phyloP scores from a whole-genome alignment of 768 basidiomycete species.

The Trametopsis cervina region DNA sequence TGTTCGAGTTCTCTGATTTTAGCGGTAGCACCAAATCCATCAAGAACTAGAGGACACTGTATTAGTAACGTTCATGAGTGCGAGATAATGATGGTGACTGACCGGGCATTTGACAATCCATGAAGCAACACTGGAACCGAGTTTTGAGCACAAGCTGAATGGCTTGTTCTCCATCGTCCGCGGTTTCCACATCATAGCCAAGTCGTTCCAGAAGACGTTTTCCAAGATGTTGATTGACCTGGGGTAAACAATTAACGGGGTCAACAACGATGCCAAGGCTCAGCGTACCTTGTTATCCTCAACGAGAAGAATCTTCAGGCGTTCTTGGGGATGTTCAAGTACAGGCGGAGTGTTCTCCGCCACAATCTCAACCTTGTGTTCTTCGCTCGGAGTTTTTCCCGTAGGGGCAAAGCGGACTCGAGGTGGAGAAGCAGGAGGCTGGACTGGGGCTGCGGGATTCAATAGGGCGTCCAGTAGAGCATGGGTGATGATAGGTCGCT shows the following conservation, averaged over 20 bases:
- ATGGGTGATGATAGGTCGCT: slow-evolving; percentile 23
- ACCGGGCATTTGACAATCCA: slow-evolving; percentile 23
- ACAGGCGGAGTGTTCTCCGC: not conserved
- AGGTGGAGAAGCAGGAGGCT: slow-evolving; percentile 7
- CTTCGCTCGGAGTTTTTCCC: slow-evolving; percentile 4
- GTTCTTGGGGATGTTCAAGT: not conserved
- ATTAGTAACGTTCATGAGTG: not conserved
- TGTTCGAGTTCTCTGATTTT: slow-evolving; percentile 20
- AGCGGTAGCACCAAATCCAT: slow-evolving; percentile 21
- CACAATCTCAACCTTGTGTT: slow-evolving; percentile 2
- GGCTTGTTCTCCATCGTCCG: slow-evolving; percentile 21
- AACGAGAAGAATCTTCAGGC: slow-evolving; percentile 17
- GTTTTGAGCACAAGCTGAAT: slow-evolving; percentile 14
- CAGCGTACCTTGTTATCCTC: slow-evolving; percentile 22
- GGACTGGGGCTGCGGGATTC: slow-evolving; percentile 15
- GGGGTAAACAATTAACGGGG: not conserved
- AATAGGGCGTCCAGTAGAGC: slow-evolving; percentile 16
- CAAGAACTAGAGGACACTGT: slow-evolving; percentile 13
- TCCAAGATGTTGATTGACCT: slow-evolving; percentile 24
- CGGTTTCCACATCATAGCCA: slow-evolving; percentile 20
- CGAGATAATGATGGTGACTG: not conserved
- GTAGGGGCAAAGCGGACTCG: slow-evolving; percentile 18
- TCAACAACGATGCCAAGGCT: not conserved
- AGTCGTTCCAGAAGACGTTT: slow-evolving; percentile 21
- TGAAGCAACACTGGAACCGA: slow-evolving; percentile 18